phyloP scores from a whole-genome alignment of 164 flowering plant species.

The Warburgia ugandensis region DNA sequence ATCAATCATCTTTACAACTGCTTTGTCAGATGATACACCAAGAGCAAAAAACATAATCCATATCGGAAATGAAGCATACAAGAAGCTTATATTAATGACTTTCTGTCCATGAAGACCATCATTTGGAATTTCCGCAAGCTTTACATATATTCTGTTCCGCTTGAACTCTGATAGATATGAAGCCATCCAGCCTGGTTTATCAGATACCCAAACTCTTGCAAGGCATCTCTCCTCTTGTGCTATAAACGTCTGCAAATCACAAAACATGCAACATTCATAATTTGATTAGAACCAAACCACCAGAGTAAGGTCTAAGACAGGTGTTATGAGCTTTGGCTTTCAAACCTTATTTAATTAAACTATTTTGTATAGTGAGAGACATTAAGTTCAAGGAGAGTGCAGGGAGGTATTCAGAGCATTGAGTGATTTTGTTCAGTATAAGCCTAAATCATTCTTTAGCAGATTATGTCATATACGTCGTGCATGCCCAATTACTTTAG shows the following conservation, averaged over 20 bases:
- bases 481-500: no score
- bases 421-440: background rate
- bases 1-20: slow-evolving; percentile 61
- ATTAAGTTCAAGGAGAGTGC: background rate
- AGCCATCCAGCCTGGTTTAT: slow-evolving; percentile 45
- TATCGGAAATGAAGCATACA: slow-evolving; percentile 45
- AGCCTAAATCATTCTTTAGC: no score
- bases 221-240: slow-evolving; percentile 82
- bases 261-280: background rate
- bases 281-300: background rate
- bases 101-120: slow-evolving; percentile 44
- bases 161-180: slow-evolving; percentile 41
- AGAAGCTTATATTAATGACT: slow-evolving; percentile 41
- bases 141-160: slow-evolving; percentile 50
- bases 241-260: slow-evolving; percentile 56
- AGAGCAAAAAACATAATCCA: slow-evolving; percentile 91
- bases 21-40: slow-evolving; percentile 68
- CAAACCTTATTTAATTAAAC: background rate
- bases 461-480: no score
- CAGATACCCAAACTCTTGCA: slow-evolving; percentile 66
- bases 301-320: background rate
- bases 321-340: background rate
- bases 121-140: slow-evolving; percentile 32
- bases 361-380: no score
- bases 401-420: background rate